Conservation (phyloP, 495 filamentous ascomycete species). For the Xylaria palmicola region DNA sequence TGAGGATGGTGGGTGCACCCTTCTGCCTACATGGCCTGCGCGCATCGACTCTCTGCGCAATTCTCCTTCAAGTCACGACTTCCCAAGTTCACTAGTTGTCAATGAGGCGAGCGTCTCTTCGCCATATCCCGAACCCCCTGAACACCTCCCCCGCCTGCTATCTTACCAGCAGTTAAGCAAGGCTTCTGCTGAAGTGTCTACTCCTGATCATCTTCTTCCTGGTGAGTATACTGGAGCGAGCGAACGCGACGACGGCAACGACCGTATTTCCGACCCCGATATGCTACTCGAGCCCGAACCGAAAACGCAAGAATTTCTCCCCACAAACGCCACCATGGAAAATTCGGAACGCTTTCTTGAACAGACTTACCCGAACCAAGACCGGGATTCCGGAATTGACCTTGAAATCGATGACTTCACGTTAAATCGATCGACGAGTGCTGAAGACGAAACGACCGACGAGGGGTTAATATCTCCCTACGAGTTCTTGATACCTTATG, state of each 20-base stretch:
- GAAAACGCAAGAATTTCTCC: conserved; percentile 18
- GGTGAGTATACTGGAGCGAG: conserved; percentile 54
- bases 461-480: conserved; percentile 21
- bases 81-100: conserved; percentile 22
- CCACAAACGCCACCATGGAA: background rate
- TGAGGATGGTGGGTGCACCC: conserved; percentile 83
- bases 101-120: conserved; percentile 51
- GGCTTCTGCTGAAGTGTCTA: conserved; percentile 30
- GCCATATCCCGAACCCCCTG: conserved; percentile 51
- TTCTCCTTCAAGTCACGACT: conserved; percentile 27
- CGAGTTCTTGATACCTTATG: conserved; percentile 33
- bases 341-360: conserved; percentile 15
- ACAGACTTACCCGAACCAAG: background rate
- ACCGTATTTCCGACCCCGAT: conserved; percentile 22
- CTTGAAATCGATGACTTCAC: conserved; percentile 14
- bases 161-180: conserved; percentile 36
- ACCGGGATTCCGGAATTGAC: conserved; percentile 10
- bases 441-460: conserved; percentile 3
- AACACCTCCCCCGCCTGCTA: conserved; percentile 43
- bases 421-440: background rate
- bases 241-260: conserved; percentile 28
- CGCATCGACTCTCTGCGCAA: conserved; percentile 41
- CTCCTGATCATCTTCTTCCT: conserved; percentile 58
- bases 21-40: conserved; percentile 37
- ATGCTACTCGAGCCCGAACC: conserved; percentile 14